phyloP scores from a whole-genome alignment of 495 filamentous ascomycete species.

The Aspergillus cavernicola region DNA sequence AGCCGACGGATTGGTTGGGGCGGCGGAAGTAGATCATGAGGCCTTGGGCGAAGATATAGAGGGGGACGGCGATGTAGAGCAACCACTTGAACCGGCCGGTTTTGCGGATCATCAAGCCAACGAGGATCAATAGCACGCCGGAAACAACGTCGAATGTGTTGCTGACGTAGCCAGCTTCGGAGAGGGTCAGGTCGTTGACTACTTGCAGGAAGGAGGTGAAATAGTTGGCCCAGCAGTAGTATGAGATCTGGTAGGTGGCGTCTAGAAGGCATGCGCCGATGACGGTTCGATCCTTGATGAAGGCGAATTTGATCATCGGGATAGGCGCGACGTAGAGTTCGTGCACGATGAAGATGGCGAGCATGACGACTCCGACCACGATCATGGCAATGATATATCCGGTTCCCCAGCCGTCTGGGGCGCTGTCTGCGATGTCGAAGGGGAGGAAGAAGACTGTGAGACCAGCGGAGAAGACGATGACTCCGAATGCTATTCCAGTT shows the following conservation, averaged over 20 bases:
- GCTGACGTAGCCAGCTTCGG: slow-evolving; percentile 51
- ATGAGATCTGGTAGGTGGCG: slow-evolving; percentile 53
- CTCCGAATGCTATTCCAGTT: slow-evolving; percentile 39
- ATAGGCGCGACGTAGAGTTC: slow-evolving; percentile 52
- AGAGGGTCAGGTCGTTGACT: slow-evolving; percentile 55
- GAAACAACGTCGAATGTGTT: slow-evolving; percentile 51
- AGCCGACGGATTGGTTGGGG: slow-evolving; percentile 53
- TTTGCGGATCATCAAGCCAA: slow-evolving; percentile 49
- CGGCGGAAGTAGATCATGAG: slow-evolving; percentile 67
- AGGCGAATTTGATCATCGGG: slow-evolving; percentile 55
- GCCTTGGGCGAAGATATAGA: slow-evolving; percentile 54
- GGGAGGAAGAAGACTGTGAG: slow-evolving; percentile 59
- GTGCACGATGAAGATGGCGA: slow-evolving; percentile 53
- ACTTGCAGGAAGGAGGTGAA: slow-evolving; percentile 72
- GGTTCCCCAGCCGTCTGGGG: slow-evolving; percentile 45
- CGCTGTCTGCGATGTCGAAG: slow-evolving; percentile 49
- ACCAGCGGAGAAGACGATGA: slow-evolving; percentile 54
- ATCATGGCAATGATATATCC: slow-evolving; percentile 53
- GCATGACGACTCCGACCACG: slow-evolving; percentile 50
- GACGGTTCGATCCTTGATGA: slow-evolving; percentile 61
- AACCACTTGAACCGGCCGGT: slow-evolving; percentile 55
- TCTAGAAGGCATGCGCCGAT: slow-evolving; percentile 58
- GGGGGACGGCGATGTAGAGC: slow-evolving; percentile 53
- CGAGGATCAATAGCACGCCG: slow-evolving; percentile 42
- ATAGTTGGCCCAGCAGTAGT: slow-evolving; percentile 53